Conservation (phyloP, 345 rosid genomes). For the Orychophragmus violaceus region DNA sequence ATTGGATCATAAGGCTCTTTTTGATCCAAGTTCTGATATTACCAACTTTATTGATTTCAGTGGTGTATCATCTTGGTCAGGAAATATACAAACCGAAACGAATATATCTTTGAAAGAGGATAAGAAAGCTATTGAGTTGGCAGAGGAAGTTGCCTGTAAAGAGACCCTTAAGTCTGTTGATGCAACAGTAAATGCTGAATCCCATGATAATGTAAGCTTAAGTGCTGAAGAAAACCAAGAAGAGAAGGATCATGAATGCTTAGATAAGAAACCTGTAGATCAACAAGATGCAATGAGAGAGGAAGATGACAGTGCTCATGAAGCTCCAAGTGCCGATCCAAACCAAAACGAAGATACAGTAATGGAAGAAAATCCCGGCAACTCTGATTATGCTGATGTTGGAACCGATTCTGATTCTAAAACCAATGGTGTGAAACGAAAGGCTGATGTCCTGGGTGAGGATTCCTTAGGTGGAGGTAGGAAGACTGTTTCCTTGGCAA, state of each 20-base stretch:
- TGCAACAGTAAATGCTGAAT: background rate
- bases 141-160: conserved; percentile 23
- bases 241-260: background rate
- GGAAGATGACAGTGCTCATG: conserved; percentile 16
- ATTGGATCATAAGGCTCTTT: conserved; percentile 31
- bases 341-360: conserved; percentile 23
- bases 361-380: conserved; percentile 22
- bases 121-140: conserved; percentile 11
- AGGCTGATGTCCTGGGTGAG: conserved; percentile 45
- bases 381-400: conserved; percentile 30
- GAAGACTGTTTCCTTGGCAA: conserved; percentile 60
- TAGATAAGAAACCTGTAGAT: conserved; percentile 1
- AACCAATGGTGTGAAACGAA: conserved; percentile 45
- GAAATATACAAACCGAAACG: conserved; percentile 29
- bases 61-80: conserved; percentile 35
- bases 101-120: conserved; percentile 17
- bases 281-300: conserved; percentile 9
- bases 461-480: conserved; percentile 45
- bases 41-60: conserved; percentile 39
- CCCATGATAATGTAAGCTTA: background rate
- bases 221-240: background rate
- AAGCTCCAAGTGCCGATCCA: conserved; percentile 9
- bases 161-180: conserved; percentile 9
- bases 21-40: conserved; percentile 30
- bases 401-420: conserved; percentile 43